A percentile compares a stretch with the other conserved stretches of the same genome.
These are phyloP conservation scores for Talaromyces proteolyticus DNA, from an alignment of 495 filamentous ascomycete genomes.

Conservation along the genomic window DNA sequence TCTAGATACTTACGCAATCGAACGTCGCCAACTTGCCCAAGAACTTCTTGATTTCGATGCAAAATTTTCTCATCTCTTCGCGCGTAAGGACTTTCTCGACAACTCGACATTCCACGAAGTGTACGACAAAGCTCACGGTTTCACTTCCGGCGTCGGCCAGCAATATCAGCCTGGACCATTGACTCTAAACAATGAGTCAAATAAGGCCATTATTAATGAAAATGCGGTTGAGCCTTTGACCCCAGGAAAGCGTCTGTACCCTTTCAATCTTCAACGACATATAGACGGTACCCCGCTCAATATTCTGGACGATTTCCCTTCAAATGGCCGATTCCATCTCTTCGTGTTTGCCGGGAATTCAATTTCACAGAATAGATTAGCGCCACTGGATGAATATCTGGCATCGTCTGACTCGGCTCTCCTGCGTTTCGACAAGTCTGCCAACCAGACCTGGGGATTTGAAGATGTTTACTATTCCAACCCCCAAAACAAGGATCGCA, in stretches of 20 bases:
- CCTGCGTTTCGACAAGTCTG: background rate
- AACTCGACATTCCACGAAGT: background rate
- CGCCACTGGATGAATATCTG: background rate
- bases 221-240: background rate
- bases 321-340: constrained; percentile 3
- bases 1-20: constrained; percentile 63
- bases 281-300: background rate
- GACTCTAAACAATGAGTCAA: background rate
- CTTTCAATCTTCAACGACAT: background rate
- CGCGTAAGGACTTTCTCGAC: background rate
- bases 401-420: background rate
- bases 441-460: background rate
- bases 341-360: background rate
- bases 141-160: background rate
- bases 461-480: background rate
- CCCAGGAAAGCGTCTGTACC: constrained; percentile 1
- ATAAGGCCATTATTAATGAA: background rate
- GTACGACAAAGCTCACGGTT: background rate
- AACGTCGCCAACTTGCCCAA: constrained; percentile 63
- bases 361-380: background rate
- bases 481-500: background rate
- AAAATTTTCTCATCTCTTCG: background rate
- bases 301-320: constrained; percentile 1
- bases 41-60: constrained; percentile 67
- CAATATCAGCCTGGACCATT: background rate